Conservation (phyloP, 805 yeast genomes). For the Saccharomycopsis fermentans region DNA sequence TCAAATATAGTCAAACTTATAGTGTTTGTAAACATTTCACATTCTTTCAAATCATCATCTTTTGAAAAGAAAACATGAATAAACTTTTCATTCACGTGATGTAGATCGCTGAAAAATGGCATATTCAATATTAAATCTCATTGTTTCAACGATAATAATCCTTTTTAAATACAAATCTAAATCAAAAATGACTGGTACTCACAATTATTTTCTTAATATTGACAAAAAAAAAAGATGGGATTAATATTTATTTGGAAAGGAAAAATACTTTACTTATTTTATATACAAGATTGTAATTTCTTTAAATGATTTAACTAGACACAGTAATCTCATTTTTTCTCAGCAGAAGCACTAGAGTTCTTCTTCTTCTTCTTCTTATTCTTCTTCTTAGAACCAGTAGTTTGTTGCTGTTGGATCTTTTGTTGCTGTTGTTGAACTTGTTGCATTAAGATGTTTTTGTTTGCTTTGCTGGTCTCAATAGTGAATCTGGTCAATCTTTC, state of each 20-base stretch:
- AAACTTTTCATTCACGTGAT: too few relatives aligned
- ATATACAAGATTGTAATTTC: neutral
- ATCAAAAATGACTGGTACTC: too few relatives aligned
- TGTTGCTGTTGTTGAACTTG: conserved; percentile 1
- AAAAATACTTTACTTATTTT: neutral
- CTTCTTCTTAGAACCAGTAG: conserved; percentile 2
- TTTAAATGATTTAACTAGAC: neutral
- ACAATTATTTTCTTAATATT: too few relatives aligned
- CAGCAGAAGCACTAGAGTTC: neutral
- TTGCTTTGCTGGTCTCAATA: conserved; percentile 33
- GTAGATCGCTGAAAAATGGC: too few relatives aligned
- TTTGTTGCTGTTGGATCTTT: neutral
- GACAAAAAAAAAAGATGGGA: too few relatives aligned
- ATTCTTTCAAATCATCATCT: too few relatives aligned
- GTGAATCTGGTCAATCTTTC: conserved; percentile 43
- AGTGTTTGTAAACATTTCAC: neutral
- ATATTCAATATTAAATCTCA: too few relatives aligned
- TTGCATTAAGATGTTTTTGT: conserved; percentile 22
- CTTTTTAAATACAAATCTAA: too few relatives aligned
- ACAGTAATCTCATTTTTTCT: neutral
- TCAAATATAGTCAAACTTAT: neutral
- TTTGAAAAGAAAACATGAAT: too few relatives aligned
- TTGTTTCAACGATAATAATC: too few relatives aligned
- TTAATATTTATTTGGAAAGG: too few relatives aligned
- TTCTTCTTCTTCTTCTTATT: conserved; percentile 5